Evolutionary conservation across 805 yeast genomes (phyloP), one percentile per base, ranked within the genome.

Genomic region (Lipomyces chichibuensis): DNA sequence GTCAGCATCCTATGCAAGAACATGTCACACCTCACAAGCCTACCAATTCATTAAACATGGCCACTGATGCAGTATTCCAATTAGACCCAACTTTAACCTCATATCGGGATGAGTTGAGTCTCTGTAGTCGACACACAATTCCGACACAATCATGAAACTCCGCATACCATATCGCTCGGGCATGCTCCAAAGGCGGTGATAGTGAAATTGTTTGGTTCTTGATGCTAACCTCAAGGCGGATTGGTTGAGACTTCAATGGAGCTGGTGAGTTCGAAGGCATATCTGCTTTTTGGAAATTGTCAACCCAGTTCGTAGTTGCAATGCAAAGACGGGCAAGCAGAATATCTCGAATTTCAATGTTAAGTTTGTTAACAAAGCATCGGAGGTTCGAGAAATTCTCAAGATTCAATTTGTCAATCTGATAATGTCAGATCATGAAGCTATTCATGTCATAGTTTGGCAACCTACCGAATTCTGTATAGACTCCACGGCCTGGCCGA

Each of bases 321-420:
- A 54, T 59, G 53, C 58, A 57, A 37, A 74, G 79, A 29, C 84
- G 74, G 0, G 63, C 67, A 1, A 71, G 52, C 1, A 85, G 70
- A 1, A 77, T 66, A 0, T 68, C 63, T 20, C 65, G 58, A 4
- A 84, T 66, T 13, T 75, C 74, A 0, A 23, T 52, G 67, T 85
- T 85, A 4, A 84, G 67, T 0, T 60, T 64, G 0, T 58, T 57
- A 7, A 81, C 80, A 57, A 84, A 76, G 0, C 54, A 51, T 0
- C 72, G 72, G 9, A 82, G 69, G 61, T 80, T 79, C 0, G 76
- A 59, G 69, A 77, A 83, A 0, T 80, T 80, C 39, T 79, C 81
- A n/a, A 78, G 69, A 8, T 77, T 74, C 29, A 69, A 60, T 54
- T 62, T 64, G 57, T 65, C 69, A 46, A 69, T 49, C 33, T 64